phyloP scores from a whole-genome alignment of 176 grass and related monocot species.

The Chrysopogon serrulatus region DNA sequence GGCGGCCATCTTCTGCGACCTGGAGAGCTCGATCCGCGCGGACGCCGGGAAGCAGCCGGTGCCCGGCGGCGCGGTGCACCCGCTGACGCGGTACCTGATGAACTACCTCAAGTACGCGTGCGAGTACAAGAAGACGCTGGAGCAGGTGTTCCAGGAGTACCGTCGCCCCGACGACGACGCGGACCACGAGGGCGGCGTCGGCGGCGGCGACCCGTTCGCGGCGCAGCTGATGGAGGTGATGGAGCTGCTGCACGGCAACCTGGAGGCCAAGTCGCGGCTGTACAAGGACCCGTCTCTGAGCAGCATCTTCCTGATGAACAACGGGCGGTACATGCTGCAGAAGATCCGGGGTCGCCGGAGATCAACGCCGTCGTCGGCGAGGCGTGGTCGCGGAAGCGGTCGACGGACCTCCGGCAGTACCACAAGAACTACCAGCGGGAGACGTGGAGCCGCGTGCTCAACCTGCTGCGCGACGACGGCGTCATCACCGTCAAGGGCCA shows the following conservation, averaged over 20 bases:
- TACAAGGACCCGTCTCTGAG: constrained; percentile 58
- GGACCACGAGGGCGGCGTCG: background rate
- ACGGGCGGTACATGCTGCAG: constrained; percentile 74
- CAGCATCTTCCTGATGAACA: constrained; percentile 96
- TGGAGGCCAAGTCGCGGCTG: constrained; percentile 56
- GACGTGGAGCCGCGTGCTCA: constrained; percentile 75
- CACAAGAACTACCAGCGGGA: constrained; percentile 99
- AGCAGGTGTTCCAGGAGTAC: constrained; percentile 79
- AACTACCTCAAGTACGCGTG: constrained; percentile 88
- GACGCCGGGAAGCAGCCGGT: constrained; percentile 55
- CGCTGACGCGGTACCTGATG: constrained; percentile 79
- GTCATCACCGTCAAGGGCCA: constrained; percentile 70
- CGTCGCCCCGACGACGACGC: constrained; percentile 13
- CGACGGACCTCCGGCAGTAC: constrained; percentile 74
- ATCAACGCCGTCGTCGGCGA: constrained; percentile 61
- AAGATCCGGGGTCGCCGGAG: constrained; percentile 86
- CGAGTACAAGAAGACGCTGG: constrained; percentile 80
- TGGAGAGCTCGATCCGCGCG: constrained; percentile 83
- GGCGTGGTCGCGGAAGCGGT: constrained; percentile 62
- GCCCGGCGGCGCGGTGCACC: constrained; percentile 75
- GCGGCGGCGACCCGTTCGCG: constrained; percentile 52
- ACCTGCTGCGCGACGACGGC: constrained; percentile 60
- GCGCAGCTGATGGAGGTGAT: constrained; percentile 65
- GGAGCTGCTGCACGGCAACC: constrained; percentile 66
- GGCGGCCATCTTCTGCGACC: constrained; percentile 75